Base-by-base conservation (phyloP, 805 yeast genomes). In the Diddensiella santjacobensis region DNA sequence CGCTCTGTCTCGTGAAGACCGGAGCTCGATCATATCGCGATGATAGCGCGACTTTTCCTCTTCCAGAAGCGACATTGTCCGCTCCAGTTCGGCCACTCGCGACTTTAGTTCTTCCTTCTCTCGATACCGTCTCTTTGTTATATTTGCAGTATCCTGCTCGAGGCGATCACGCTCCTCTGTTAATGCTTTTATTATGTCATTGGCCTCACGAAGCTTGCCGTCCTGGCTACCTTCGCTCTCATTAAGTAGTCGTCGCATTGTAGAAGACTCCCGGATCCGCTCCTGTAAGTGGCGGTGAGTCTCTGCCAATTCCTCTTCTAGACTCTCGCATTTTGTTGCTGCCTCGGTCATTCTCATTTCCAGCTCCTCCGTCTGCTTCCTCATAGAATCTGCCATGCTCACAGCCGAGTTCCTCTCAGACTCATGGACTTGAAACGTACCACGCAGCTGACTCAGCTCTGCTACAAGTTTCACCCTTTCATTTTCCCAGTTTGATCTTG, bases 251-350 rank as follows among this genome's bases (percentile, higher is more conserved):
- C 85, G 71, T 56, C 95, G 74, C 66, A 89, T 78, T 0, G 87
- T 80, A 1, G 81, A 71, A 0, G 87, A 74, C 65, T 91, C 98
- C 44, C 90, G 72, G 0, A 86, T 80, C 51, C 95, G 77, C 59
- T 89, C 96, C 59, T 83, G 93, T 2, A 90, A 66, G 64, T 82
- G 71, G 26, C 78, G 75, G 47, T 87, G 76, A 3, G 86, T 71
- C 49, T 90, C 97, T 8, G 76, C 70, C n/a, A 91, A 67, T 60
- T 90, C 96, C 48, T 88, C 96, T 56, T 86, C 89, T 23, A 90
- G 63, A 1, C 80, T 76, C 48, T 85, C 89, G 19, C 78, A 71
- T 53, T 78, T 75, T 45, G 72, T 72, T 38, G 73, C 74, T 1
- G 81, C 70, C 57, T 93, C 98, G 51, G 77, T 77, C 35, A 81